phyloP scores from a whole-genome alignment of 768 basidiomycete species.

The Lactarius trivialis region DNA sequence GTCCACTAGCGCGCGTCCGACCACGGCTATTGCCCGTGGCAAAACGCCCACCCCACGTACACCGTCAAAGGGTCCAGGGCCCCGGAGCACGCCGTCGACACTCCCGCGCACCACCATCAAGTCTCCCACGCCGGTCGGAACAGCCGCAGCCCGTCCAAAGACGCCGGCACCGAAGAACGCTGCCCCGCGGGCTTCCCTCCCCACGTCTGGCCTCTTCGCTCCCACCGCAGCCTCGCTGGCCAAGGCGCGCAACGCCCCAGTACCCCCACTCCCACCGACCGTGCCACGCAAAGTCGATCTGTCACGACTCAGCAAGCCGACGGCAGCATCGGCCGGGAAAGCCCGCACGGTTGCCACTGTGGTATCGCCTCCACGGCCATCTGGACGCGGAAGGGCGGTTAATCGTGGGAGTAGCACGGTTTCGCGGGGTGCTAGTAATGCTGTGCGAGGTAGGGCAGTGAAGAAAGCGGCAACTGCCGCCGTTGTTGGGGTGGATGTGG shows the following conservation, averaged over 20 bases:
- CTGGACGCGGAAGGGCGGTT: conserved; percentile 30
- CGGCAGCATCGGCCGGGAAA: conserved; percentile 66
- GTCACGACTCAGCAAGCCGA: conserved; percentile 75
- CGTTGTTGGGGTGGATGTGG: conserved; percentile 24
- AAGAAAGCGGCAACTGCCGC: conserved; percentile 23
- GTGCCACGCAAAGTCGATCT: conserved; percentile 42
- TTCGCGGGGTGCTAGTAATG: conserved; percentile 22
- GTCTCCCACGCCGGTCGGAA: conserved; percentile 32
- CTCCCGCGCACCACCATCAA: conserved; percentile 24
- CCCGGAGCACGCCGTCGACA: conserved; percentile 19
- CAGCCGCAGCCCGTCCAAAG: conserved; percentile 26
- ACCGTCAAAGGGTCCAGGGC: conserved; percentile 22
- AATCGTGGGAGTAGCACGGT: conserved; percentile 8
- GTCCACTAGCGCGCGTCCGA: conserved; percentile 11
- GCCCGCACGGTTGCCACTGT: conserved; percentile 36
- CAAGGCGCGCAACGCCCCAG: conserved; percentile 48
- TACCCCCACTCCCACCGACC: conserved; percentile 48
- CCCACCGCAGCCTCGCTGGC: conserved; percentile 82
- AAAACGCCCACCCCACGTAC: conserved; percentile 22
- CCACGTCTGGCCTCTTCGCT: conserved; percentile 64
- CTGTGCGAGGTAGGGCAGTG: conserved; percentile 26
- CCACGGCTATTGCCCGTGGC: conserved; percentile 17
- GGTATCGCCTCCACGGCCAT: conserved; percentile 17
- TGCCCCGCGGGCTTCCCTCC: neutral
- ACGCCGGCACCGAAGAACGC: conserved; percentile 23